phyloP scores from a whole-genome alignment of 2,329 filamentous ascomycete species.

The Xylaria sp. region DNA sequence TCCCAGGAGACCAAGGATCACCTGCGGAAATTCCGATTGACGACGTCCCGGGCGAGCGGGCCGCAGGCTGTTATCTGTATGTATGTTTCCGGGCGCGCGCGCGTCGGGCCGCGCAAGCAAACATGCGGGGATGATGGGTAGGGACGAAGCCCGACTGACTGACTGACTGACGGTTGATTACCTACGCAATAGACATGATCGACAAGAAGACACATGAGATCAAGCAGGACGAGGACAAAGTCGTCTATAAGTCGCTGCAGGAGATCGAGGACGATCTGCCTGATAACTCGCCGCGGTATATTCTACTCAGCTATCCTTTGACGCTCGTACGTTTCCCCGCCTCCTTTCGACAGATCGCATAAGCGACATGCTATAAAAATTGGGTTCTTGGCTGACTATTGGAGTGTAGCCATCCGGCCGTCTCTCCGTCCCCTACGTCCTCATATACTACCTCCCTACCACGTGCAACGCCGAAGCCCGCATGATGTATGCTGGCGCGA shows the following conservation, averaged over 20 bases:
- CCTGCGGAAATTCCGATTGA: slow-evolving; percentile 88
- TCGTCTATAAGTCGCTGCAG: slow-evolving; percentile 72
- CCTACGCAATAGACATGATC: slow-evolving; percentile 64
- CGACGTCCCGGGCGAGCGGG: slow-evolving; percentile 75
- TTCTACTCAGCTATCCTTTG: slow-evolving; percentile 85
- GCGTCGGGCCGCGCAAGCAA: too few relatives aligned
- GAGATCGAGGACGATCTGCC: slow-evolving; percentile 85
- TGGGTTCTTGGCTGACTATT: neutral
- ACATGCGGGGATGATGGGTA: too few relatives aligned
- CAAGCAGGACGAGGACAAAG: slow-evolving; percentile 69
- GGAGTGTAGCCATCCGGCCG: slow-evolving; percentile 62
- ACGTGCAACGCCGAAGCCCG: slow-evolving; percentile 82
- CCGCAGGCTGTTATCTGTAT: slow-evolving; percentile 93
- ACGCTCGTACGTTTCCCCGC: slow-evolving; percentile 59
- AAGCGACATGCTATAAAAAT: neutral
- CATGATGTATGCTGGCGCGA: slow-evolving; percentile 94
- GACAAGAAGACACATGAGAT: slow-evolving; percentile 89
- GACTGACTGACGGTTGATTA: neutral
- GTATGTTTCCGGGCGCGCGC: slow-evolving; percentile 37
- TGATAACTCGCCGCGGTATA: slow-evolving; percentile 83
- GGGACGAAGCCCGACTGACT: neutral
- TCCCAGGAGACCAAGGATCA: slow-evolving; percentile 83
- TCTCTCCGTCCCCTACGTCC: slow-evolving; percentile 83
- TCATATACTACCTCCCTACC: slow-evolving; percentile 89
- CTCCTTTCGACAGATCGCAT: neutral